These are phyloP conservation scores for Skeletonema costatum DNA, from an alignment of 108 stramenopile genomes.

Conservation along the genomic window DNA sequence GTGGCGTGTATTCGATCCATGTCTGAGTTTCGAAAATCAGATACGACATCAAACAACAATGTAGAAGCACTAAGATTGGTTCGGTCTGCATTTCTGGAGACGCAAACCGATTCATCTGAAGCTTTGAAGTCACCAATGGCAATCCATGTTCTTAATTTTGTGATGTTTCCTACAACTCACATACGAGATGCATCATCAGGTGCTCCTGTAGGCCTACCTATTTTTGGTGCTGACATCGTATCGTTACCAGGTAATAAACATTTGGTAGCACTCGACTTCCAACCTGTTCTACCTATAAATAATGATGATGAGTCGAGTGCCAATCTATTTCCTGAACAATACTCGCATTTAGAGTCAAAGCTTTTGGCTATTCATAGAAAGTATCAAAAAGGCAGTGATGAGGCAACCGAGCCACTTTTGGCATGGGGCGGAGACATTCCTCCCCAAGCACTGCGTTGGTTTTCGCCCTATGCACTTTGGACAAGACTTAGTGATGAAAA, in stretches of 20 bases:
- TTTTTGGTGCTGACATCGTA: slow-evolving; percentile 83
- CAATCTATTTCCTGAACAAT: slow-evolving; percentile 27
- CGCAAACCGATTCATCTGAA: slow-evolving; percentile 34
- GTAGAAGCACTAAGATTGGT: slow-evolving; percentile 39
- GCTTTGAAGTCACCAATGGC: slow-evolving; percentile 37
- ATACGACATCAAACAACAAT: not conserved
- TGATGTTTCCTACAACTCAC: slow-evolving; percentile 56
- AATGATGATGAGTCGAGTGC: slow-evolving; percentile 2
- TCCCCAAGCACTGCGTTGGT: slow-evolving; percentile 63
- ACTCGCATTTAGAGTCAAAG: slow-evolving; percentile 34
- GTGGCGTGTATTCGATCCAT: slow-evolving; percentile 35
- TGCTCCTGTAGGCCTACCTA: slow-evolving; percentile 51
- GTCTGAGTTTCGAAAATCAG: slow-evolving; percentile 12
- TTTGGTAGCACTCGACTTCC: slow-evolving; percentile 70
- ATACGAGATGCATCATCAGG: slow-evolving; percentile 12
- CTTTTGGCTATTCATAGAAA: slow-evolving; percentile 49
- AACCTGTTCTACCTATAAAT: slow-evolving; percentile 53
- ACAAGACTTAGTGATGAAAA: slow-evolving; percentile 57
- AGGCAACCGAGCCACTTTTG: slow-evolving; percentile 25
- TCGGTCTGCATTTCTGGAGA: slow-evolving; percentile 73
- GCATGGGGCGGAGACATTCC: slow-evolving; percentile 87
- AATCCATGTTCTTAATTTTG: slow-evolving; percentile 84
- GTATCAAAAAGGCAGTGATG: slow-evolving; percentile 17
- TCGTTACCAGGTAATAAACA: slow-evolving; percentile 75
- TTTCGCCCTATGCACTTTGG: slow-evolving; percentile 81